Evolutionary conservation across 805 yeast genomes (phyloP), one percentile per base, ranked within the genome.

Genomic region (Candida verbasci): DNA sequence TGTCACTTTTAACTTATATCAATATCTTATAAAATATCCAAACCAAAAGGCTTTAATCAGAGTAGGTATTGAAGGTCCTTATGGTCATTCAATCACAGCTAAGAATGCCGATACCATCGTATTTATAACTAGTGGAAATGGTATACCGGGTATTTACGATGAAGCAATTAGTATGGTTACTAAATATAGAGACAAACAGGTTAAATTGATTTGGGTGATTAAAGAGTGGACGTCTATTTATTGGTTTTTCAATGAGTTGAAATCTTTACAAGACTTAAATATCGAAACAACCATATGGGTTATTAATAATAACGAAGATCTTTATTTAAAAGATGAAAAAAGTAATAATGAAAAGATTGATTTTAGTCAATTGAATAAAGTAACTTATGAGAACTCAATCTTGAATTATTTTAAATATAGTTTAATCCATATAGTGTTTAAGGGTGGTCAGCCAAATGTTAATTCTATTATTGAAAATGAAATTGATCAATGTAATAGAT

Each of bases 81-180:
- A 83, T 50, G 86, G 91, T 2, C 63, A 66, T 25, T 42, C 70
- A 2, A 52, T 74, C 4, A 73, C 80, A 2, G 58, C 76, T n/a
- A 58, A 62, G 20, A 58, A 63, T 29, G 81, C 71, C 46, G 72
- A 76, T 34, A 68, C 72, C 37, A 72, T 80, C 6, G 66, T 81
- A 7, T 68, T 80, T 30, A 44, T 83, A 18, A 82, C 89, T 8
- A 88, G 87, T 31, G 91, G 93, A 20, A 78, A 78, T 38, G 93
- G 93, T 35, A 65, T 84, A 34, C 80, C 91, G 1, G 85, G 79
- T 17, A 58, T 70, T 17, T 56, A 60, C 31, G 63, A 68, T 12
- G 70, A 69, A 43, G 68, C 65, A 31, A 37, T 46, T 27, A 53
- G 58, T 39, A 42, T 61, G n/a, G n/a, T 16, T 29, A 12, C 16